Base-by-base conservation (phyloP, 2,329 filamentous ascomycete genomes). In the Cladosporium sp. region DNA sequence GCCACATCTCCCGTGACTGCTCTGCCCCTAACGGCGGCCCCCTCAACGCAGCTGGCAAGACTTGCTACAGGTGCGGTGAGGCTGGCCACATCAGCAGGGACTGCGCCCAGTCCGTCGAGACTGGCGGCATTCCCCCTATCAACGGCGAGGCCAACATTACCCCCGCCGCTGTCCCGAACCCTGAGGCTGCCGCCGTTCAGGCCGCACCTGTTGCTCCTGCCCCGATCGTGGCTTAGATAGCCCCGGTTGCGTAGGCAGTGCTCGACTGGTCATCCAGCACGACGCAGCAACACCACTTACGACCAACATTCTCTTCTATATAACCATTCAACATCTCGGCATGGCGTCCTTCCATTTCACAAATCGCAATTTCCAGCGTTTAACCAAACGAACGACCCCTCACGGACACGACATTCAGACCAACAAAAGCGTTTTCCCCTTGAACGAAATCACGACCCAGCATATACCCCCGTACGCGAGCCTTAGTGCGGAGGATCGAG, bases 51-150 rank as follows among this genome's bases (percentile, higher is more conserved):
- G 89, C 89, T 58, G 92, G 92, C 68, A 98, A 97, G 84, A 95
- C 91, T 59, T 98, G 93, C 83, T 98, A 98, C 78, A 87, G 91
- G 72, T 98, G 93, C 70, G 89, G 92, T 61, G 88, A 96, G 77
- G 84, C 90, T 54, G 93, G 93, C 49, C 92, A 97, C 74, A 97
- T 97, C 73, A 95, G 89, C 54, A 87, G 92, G 58, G 92, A 97
- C 64, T 96, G 93, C 78, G 87, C 90, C 72, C 90, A 82, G 84
- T 86, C 82, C 61, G 78, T 79, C 61, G 68, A 76, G 19, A 73
- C 73, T 42, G 61, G 61, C 13, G 58, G 63, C 46, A 63, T 66
- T 35, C 52, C 65, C 48, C 60, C 68, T 46, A 56, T 56, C 49
- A 66, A 65, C 53, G 64, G 65, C 49, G 62, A 63, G 50, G 56